A percentile compares a stretch with the other conserved stretches of the same genome.
Evolutionary conservation across 306 rosid genomes (phyloP).

Genomic region (Astragalus glycyphyllos): DNA sequence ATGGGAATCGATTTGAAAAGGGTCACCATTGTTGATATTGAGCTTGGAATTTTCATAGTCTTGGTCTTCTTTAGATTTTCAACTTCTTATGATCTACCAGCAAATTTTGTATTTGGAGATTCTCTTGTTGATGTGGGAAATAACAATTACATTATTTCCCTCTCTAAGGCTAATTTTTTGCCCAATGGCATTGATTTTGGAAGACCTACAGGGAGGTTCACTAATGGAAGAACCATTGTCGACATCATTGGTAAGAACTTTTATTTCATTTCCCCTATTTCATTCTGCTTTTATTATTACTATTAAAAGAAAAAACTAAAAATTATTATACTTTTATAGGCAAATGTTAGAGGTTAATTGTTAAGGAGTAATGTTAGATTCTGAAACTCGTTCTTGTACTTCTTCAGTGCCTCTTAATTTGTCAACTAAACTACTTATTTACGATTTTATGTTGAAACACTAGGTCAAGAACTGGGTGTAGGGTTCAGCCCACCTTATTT

Average conservation of each 20-base stretch:
- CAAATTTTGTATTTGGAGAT: conserved; percentile 78
- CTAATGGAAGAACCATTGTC: conserved; percentile 74
- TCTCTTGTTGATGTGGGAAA: conserved; percentile 76
- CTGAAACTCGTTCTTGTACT: no score
- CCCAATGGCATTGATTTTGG: conserved; percentile 83
- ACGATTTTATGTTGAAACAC: conserved; percentile 7
- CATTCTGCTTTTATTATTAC: not conserved
- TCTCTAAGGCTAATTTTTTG: conserved; percentile 58
- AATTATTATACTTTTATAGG: no score
- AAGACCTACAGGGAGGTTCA: conserved; percentile 70
- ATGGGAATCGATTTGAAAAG: conserved; percentile 49
- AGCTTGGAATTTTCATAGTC: conserved; percentile 23
- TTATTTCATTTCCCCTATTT: not conserved
- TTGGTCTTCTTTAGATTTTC: conserved; percentile 41
- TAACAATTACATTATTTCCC: conserved; percentile 64
- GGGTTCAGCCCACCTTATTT: conserved; percentile 66
- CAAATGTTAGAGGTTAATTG: no score
- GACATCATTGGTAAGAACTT: conserved; percentile 66
- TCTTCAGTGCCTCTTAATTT: no score
- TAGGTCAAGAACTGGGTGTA: conserved; percentile 64
- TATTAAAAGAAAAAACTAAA: no score
- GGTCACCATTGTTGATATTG: conserved; percentile 25
- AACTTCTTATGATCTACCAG: conserved; percentile 49
- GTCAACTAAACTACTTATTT: not conserved
- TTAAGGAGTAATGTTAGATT: no score